Evolutionary conservation across 805 yeast genomes (phyloP), one percentile per base, ranked within the genome.

Genomic region (Komagataella phaffii): DNA sequence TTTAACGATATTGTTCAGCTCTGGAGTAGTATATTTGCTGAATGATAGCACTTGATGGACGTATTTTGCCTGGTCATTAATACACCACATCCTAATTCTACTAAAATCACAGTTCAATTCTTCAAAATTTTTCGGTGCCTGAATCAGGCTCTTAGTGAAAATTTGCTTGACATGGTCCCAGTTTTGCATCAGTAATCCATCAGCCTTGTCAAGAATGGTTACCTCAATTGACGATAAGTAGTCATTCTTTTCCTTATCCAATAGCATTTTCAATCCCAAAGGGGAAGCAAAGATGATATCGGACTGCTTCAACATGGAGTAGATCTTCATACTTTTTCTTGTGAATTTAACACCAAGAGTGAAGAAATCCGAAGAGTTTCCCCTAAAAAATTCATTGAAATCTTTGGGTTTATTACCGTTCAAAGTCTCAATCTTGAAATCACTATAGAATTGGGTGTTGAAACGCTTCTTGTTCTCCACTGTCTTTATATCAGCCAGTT

Each of bases 281-380:
- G 99, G 97, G 6, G 96, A 88, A 46, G 96, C 96, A 24, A 93
- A 64, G 12, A 93, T 81, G 17, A 93, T 72, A 67, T 93, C 99
- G 1, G 95, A 83, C 47, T 81, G 79, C 61, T 87, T 86, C 61
- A 88, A 88, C 21, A 88, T 80, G 12, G 96, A 77, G 65, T 85
- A 93, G 40, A 93, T 69, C 65, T 89, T 90, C 53, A 91, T 62
- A 0, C 96, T 76, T 63, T 89, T 91, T 61, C 96, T 77, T 1
- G 97, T 88, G 65, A 89, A 81, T 65, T 91, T 93, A 44, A 88
- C 60, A n/a, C 99, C 98, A 5, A 93, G 58, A 51, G 93, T 84
- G 66, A 93, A 93, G 68, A 86, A 83, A 70, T 93, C 99, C 61
- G 86, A 87, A 12, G 90, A 80, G 68, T 90, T 91, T 12, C 99